These are phyloP conservation scores for Aspergillaceae sp. DNA, from an alignment of 2,329 filamentous ascomycete species.

Conservation along the genomic window DNA sequence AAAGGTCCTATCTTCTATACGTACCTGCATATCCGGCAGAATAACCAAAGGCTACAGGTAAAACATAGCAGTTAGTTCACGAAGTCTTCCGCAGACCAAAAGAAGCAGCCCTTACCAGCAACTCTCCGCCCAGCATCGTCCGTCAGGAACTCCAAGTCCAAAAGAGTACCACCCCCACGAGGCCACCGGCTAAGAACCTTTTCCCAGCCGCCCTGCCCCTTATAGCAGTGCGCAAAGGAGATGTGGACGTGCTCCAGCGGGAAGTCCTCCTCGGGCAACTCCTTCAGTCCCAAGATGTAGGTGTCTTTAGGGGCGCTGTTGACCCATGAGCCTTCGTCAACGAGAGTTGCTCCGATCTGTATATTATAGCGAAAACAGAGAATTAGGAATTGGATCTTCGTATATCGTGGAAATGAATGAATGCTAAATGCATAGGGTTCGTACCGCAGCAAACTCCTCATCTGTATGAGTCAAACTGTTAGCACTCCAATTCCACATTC, in stretches of 20 bases:
- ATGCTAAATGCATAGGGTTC: not conserved
- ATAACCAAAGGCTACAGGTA: conserved; percentile 43
- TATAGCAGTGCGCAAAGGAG: conserved; percentile 67
- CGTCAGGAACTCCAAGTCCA: conserved; percentile 80
- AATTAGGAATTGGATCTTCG: not conserved
- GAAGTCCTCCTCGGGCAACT: conserved; percentile 61
- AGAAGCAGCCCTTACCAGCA: conserved; percentile 22
- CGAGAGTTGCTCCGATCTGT: conserved; percentile 54
- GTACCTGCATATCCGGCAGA: conserved; percentile 63
- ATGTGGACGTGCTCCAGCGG: conserved; percentile 66
- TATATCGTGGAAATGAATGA: not conserved
- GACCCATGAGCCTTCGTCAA: conserved; percentile 58
- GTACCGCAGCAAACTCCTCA: conserved; percentile 29
- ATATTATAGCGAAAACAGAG: conserved; percentile 4
- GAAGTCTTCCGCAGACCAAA: not conserved
- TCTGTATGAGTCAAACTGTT: conserved; percentile 15
- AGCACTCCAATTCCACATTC: not conserved
- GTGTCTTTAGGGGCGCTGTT: conserved; percentile 57
- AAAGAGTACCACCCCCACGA: conserved; percentile 64
- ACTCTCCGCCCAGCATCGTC: conserved; percentile 58
- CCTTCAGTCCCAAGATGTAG: conserved; percentile 69
- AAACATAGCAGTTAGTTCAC: too few relatives aligned
- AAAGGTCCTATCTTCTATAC: not conserved
- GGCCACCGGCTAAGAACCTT: conserved; percentile 71
- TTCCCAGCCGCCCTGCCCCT: conserved; percentile 70